A percentile compares a stretch with the other conserved stretches of the same genome.
Conservation (phyloP, 2,329 filamentous ascomycete species). For the Hirsutella rhossiliensis region DNA sequence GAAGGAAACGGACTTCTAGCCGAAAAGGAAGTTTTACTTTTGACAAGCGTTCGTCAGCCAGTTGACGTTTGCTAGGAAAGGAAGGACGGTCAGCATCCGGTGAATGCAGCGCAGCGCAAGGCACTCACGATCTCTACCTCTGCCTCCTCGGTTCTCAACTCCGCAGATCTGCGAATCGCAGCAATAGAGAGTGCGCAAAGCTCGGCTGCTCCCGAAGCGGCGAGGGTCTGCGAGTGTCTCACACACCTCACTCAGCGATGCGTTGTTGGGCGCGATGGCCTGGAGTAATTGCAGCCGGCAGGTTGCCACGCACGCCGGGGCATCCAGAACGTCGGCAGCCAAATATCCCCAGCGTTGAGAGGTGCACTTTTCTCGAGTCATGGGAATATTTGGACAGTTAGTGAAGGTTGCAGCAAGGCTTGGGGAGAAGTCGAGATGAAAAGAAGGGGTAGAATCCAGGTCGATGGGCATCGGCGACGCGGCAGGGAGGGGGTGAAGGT, state of each 20-base stretch:
- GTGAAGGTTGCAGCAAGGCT: neutral
- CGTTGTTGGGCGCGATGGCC: neutral
- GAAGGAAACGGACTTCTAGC: too few relatives aligned
- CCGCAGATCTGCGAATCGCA: neutral
- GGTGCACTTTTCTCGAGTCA: neutral
- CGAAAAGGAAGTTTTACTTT: too few relatives aligned
- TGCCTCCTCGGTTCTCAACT: neutral
- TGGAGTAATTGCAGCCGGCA: neutral
- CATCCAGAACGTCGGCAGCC: neutral
- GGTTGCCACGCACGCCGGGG: neutral
- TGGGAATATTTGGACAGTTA: neutral
- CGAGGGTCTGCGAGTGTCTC: neutral
- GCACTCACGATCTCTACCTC: neutral
- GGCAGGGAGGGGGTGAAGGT: neutral
- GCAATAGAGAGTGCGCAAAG: neutral
- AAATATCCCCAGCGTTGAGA: neutral
- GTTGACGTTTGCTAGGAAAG: neutral
- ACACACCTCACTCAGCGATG: neutral
- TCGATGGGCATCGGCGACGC: neutral
- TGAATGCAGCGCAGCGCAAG: neutral
- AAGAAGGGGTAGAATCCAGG: neutral
- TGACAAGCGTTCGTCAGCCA: neutral
- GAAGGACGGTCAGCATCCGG: neutral
- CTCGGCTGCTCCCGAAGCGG: neutral
- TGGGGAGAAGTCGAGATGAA: neutral